Evolutionary conservation across 2,329 filamentous ascomycete species (phyloP).

Genomic region (Tolypocladium capitatum): DNA sequence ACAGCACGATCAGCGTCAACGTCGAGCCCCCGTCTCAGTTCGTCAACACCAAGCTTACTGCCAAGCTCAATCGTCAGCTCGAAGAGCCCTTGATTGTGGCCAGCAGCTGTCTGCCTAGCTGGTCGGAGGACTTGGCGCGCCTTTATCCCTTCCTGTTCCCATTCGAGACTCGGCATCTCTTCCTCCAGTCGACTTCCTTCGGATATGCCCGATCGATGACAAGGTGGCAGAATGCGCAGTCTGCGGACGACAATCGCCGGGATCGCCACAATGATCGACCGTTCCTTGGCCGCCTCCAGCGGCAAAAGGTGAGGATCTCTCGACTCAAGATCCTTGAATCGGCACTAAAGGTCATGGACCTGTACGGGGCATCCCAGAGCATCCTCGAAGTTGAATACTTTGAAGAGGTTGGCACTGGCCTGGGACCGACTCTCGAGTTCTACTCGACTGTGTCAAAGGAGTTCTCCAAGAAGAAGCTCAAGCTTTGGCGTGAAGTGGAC

Average conservation of each 20-base stretch:
- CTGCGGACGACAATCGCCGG: slow-evolving; percentile 64
- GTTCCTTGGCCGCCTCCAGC: slow-evolving; percentile 79
- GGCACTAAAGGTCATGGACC: slow-evolving; percentile 95
- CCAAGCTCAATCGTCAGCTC: slow-evolving; percentile 90
- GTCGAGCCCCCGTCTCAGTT: slow-evolving; percentile 83
- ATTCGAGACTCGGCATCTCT: slow-evolving; percentile 92
- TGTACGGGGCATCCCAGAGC: slow-evolving; percentile 93
- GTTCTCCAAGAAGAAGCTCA: slow-evolving; percentile 93
- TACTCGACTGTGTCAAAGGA: slow-evolving; percentile 96
- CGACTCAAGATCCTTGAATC: slow-evolving; percentile 91
- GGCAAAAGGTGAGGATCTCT: slow-evolving; percentile 96
- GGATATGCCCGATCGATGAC: slow-evolving; percentile 96
- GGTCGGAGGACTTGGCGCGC: slow-evolving; percentile 89
- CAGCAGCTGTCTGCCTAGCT: slow-evolving; percentile 87
- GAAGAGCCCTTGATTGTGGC: slow-evolving; percentile 95
- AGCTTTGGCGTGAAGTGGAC: slow-evolving; percentile 91
- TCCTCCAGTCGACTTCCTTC: slow-evolving; percentile 95
- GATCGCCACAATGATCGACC: slow-evolving; percentile 83
- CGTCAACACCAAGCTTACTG: slow-evolving; percentile 95
- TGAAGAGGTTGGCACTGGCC: slow-evolving; percentile 90
- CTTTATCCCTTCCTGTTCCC: slow-evolving; percentile 95
- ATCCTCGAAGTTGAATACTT: slow-evolving; percentile 97
- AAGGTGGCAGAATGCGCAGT: slow-evolving; percentile 88
- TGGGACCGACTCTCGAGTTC: slow-evolving; percentile 92
- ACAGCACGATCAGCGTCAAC: slow-evolving; percentile 55